Evolutionary conservation across 2,329 filamentous ascomycete genomes (phyloP).

Genomic region (Neobulgaria alba): DNA sequence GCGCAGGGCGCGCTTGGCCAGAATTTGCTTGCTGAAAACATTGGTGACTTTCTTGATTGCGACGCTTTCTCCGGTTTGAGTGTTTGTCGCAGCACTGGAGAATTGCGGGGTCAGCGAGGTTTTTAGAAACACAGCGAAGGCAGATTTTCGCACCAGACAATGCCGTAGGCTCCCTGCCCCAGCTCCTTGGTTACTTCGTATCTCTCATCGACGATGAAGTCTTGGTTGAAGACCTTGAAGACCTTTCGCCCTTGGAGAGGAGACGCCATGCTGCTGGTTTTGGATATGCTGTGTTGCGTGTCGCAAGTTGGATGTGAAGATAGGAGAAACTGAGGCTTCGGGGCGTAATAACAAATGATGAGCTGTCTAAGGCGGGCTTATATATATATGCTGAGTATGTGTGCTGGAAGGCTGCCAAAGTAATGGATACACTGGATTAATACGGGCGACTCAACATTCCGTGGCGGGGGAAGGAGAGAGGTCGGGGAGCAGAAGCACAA

Average conservation of each 20-base stretch:
- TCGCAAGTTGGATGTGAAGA: too few species aligned
- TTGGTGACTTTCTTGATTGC: conserved; percentile 99
- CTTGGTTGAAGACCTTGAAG: conserved; percentile 99
- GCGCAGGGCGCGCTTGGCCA: conserved; percentile 92
- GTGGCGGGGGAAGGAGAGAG: too few species aligned
- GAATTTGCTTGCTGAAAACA: conserved; percentile 99
- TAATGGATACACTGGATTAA: too few species aligned
- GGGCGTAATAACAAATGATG: too few species aligned
- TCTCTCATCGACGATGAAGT: conserved; percentile 96
- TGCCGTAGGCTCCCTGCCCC: conserved; percentile 95
- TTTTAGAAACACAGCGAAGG: conserved; percentile 13
- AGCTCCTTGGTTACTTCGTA: conserved; percentile 99
- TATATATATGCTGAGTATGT: too few species aligned
- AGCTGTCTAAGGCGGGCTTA: too few species aligned
- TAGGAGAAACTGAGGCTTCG: too few species aligned
- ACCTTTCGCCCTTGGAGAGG: conserved; percentile 62
- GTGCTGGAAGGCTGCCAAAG: too few species aligned
- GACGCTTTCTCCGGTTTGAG: conserved; percentile 82
- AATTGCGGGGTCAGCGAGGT: conserved; percentile 16
- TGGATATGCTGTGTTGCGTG: too few species aligned
- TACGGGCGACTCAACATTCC: too few species aligned
- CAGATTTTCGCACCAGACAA: conserved; percentile 69
- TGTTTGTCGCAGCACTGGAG: conserved; percentile 80
- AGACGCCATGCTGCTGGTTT: conserved; percentile 24
- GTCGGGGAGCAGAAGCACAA: too few species aligned